Evolutionary conservation across 2,329 filamentous ascomycete genomes (phyloP), one percentile per base, ranked within the genome.

Genomic region (Curvularia verruculosa): DNA sequence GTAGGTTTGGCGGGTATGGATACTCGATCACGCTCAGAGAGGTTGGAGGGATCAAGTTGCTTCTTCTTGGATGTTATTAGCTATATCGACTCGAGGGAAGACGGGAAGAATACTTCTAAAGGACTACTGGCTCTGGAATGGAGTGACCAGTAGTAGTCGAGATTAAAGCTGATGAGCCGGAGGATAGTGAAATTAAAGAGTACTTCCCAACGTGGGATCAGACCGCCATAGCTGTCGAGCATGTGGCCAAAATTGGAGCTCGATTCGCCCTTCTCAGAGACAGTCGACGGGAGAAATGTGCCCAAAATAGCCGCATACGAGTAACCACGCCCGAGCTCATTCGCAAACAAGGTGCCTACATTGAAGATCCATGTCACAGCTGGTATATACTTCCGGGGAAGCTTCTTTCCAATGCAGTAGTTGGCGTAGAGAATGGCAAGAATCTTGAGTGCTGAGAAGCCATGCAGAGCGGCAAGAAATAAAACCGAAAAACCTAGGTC

Each of bases 181-280:
- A 99, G 80, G 24, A 98, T 89, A 3, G 94, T 97, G 60, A 99
- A 87, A 71, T 99, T 99, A 83, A 99, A 99, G 5, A 97, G 83
- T n/a, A 99, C 88, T 75, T 98, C 92, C 95, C 95, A 99, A 57
- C 94, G 85, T 0, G 89, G 83, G 73, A 96, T 87, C n/a, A 99
- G 80, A 0, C 95, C 95, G 7, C 91, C 87, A 63, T 89, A 89
- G 50, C 83, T 82, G 77, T 99, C 95, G 15, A 98, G 80, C 80
- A 85, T 90, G 41, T 81, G 80, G 7, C 87, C 92, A 81, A 89
- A 89, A 19, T 82, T 80, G 31, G 85, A 79, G 37, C 87, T 71
- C 2, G 74, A 56, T 7, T 80, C 41, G 6, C 63, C 78, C 18
- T 80, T 78, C 9, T 81, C 74, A 1, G 79, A 77, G 0, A 75